Base-by-base conservation (phyloP, 805 yeast genomes). In the Babjeviella inositovora region DNA sequence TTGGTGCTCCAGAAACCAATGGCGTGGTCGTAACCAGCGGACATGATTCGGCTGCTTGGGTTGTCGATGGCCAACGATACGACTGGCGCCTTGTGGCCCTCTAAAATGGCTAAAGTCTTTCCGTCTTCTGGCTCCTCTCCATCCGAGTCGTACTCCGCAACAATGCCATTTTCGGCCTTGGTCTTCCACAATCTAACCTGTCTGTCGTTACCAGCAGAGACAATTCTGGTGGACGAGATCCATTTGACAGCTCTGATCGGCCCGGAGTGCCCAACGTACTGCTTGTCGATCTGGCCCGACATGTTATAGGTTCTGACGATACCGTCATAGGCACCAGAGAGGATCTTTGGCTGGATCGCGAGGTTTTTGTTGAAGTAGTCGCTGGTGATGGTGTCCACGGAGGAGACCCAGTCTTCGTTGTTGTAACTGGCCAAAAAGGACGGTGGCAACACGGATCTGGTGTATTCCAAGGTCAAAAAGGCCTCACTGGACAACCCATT, bases 381-480 rank as follows among this genome's bases (percentile, higher is more conserved):
- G 36, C 47, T 7, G 47, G n/a, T n/a, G n/a, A 55, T 29, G 35
- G 73, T 45, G 39, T 68, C 69, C 13, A 76, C 60, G 2, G 92
- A 64, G 12, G 94, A 80, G 13, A 90, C 69, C 98, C 98, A 90
- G 49, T 90, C 98, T 31, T 87, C 94, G 41, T 87, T 84, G 40
- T 71, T 68, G 49, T 75, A 90, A 21, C 93, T 73, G 3, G 92
- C 82, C 32, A 84, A 55, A 40, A 69, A 85, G 13, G 87, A 71
- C n/a, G 98, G 98, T 11, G 98, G 98, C 24, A 87, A 62, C 18
- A 84, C 75, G 1, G 95, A 84, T 34, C 93, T 64, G 8, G 94
- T 81, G 53, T 90, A 90, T 43, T 90, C 98, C 22, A 90, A 53
- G 14, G 70, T 70, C 30, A 90, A 45, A 25, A 73, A 67, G 1